A percentile compares a stretch with the other conserved stretches of the same genome.
Evolutionary conservation across 148 eudicot species (phyloP).

Genomic region (Nepenthes gracilis): DNA sequence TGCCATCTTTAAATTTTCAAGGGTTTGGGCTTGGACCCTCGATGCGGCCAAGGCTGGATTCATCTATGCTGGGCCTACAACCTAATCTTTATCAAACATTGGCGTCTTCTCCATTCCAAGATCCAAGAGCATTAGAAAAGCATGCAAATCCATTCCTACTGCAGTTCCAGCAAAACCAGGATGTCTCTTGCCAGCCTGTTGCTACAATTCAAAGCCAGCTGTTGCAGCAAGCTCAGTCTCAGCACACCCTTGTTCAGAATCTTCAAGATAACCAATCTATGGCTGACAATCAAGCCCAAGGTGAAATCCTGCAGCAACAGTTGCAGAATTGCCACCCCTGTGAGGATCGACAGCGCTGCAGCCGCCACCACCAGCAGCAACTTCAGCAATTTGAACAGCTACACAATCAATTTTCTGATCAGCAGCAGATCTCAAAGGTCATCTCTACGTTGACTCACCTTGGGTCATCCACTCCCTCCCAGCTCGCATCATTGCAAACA

Average conservation of each 20-base stretch:
- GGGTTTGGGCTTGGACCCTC: slow-evolving; percentile 53
- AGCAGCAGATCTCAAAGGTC: slow-evolving; percentile 20
- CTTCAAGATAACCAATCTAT: slow-evolving; percentile 10
- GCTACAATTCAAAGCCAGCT: slow-evolving; percentile 29
- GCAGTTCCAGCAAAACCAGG: slow-evolving; percentile 51
- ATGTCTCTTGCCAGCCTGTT: slow-evolving; percentile 17
- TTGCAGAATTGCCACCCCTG: slow-evolving; percentile 19
- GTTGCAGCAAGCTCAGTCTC: slow-evolving; percentile 43
- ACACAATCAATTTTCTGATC: slow-evolving; percentile 26
- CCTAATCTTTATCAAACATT: slow-evolving; percentile 52
- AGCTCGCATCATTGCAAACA: slow-evolving; percentile 11
- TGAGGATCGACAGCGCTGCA: slow-evolving; percentile 23
- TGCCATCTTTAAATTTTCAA: slow-evolving; percentile 58
- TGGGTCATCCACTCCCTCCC: slow-evolving; percentile 35
- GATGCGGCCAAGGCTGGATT: slow-evolving; percentile 68
- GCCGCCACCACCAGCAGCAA: slow-evolving; percentile 12
- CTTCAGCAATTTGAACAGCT: slow-evolving; percentile 22
- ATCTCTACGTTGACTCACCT: slow-evolving; percentile 29
- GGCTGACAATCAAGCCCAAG: slow-evolving; percentile 30
- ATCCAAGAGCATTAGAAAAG: slow-evolving; percentile 31
- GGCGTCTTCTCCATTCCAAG: slow-evolving; percentile 65
- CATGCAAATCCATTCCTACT: slow-evolving; percentile 26
- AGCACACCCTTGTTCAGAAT: slow-evolving; percentile 30
- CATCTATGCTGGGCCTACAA: slow-evolving; percentile 50
- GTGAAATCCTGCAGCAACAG: slow-evolving; percentile 45